Evolutionary conservation across 2,329 filamentous ascomycete species (phyloP).

Genomic region (Colletotrichum plurivorum): DNA sequence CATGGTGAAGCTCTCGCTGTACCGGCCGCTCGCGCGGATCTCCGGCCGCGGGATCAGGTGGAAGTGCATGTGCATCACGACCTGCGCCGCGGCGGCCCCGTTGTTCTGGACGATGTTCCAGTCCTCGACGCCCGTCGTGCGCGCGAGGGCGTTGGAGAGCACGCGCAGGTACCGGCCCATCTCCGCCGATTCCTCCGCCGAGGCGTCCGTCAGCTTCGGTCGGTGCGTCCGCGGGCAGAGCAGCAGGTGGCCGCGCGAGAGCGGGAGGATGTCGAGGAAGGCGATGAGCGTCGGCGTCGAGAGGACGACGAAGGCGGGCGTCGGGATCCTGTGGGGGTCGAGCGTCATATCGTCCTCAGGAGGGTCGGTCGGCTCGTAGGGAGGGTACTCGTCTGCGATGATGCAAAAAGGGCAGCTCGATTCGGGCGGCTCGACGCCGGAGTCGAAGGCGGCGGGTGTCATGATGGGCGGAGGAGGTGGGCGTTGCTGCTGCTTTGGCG

Average conservation of each 20-base stretch:
- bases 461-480: constrained; percentile 13
- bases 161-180: constrained; percentile 79
- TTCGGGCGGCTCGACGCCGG: constrained; percentile 44
- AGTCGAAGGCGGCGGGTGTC: constrained; percentile 38
- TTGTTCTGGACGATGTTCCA: constrained; percentile 99
- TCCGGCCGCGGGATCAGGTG: constrained; percentile 91
- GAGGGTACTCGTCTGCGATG: constrained; percentile 65
- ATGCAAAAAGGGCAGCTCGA: constrained; percentile 73
- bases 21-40: constrained; percentile 66
- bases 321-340: constrained; percentile 52
- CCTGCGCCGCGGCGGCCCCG: constrained; percentile 88
- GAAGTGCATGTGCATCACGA: constrained; percentile 94
- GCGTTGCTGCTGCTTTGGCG: not conserved
- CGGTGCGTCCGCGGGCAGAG: constrained; percentile 84
- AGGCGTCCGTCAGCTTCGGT: constrained; percentile 82
- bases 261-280: constrained; percentile 94
- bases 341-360: constrained; percentile 55
- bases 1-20: constrained; percentile 82
- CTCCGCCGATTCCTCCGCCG: constrained; percentile 73
- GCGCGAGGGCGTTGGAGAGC: constrained; percentile 78
- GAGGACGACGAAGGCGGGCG: constrained; percentile 76
- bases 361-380: constrained; percentile 61
- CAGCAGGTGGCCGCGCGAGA: constrained; percentile 86
- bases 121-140: constrained; percentile 79
- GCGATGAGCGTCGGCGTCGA: constrained; percentile 84